These are phyloP conservation scores for Alisma plantagoaquatica DNA, from an alignment of 106 monocot species.

Conservation along the genomic window DNA sequence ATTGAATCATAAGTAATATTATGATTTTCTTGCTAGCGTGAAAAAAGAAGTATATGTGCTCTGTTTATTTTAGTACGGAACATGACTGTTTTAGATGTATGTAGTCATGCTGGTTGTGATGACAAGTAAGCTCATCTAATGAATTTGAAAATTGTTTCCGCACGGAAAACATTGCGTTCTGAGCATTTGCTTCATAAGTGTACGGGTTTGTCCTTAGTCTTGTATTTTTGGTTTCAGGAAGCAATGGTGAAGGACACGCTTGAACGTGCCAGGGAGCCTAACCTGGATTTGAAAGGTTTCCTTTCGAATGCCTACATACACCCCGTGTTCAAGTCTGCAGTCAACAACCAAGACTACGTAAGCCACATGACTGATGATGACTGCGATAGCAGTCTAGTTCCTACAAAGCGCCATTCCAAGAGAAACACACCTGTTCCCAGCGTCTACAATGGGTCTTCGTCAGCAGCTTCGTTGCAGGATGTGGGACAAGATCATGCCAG, in stretches of 20 bases:
- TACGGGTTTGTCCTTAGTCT: background rate
- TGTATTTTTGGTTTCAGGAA: too few relatives aligned
- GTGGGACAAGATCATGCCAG: too few relatives aligned
- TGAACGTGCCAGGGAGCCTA: slow-evolving; percentile 69
- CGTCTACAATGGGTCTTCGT: slow-evolving; percentile 45
- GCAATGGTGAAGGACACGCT: slow-evolving; percentile 89
- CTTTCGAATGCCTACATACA: slow-evolving; percentile 64
- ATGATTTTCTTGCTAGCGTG: too few relatives aligned
- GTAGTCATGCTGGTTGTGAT: too few relatives aligned
- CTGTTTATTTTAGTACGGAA: too few relatives aligned
- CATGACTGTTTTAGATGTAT: too few relatives aligned
- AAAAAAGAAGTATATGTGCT: too few relatives aligned
- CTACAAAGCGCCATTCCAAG: slow-evolving; percentile 73
- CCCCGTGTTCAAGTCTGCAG: slow-evolving; percentile 76
- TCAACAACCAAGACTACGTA: slow-evolving; percentile 33
- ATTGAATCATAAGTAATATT: too few relatives aligned
- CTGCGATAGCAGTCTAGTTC: slow-evolving; percentile 37
- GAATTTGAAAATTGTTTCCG: too few relatives aligned
- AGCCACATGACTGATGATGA: slow-evolving; percentile 9
- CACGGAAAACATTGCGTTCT: too few relatives aligned
- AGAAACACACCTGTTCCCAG: slow-evolving; percentile 74
- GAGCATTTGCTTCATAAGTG: background rate
- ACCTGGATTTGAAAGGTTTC: slow-evolving; percentile 56
- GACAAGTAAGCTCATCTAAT: too few relatives aligned
- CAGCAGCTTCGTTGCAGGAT: slow-evolving; percentile 42